Percentiles rank a stretch among this genome's conserved stretches.
phyloP scores from a whole-genome alignment of 495 filamentous ascomycete species.

The Aspergillus ostianus region DNA sequence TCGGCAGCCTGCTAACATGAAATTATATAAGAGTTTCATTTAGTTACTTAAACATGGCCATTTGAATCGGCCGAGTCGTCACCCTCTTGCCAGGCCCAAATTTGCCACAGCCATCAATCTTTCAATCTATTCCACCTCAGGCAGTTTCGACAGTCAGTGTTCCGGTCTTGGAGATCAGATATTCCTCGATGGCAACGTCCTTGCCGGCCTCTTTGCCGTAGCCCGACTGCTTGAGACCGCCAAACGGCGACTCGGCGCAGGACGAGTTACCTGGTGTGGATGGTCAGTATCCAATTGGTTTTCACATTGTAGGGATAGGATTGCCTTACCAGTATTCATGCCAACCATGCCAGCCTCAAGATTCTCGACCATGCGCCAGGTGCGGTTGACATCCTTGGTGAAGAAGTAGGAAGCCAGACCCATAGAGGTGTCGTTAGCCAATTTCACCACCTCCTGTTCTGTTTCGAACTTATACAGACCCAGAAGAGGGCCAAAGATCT shows the following conservation, averaged over 20 bases:
- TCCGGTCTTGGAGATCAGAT: constrained; percentile 8
- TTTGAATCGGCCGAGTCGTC: too few species aligned
- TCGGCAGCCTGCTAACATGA: too few species aligned
- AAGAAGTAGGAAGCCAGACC: constrained; percentile 53
- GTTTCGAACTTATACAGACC: constrained; percentile 49
- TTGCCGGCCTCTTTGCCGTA: constrained; percentile 9
- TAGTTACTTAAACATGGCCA: too few species aligned
- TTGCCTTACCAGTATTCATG: constrained; percentile 34
- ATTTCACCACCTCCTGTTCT: constrained; percentile 48
- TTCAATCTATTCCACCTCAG: too few species aligned
- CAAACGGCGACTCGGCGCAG: constrained; percentile 25
- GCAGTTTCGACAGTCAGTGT: neutral
- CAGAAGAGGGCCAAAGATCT: constrained; percentile 59
- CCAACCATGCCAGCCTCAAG: constrained; percentile 55
- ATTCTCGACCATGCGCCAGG: constrained; percentile 47
- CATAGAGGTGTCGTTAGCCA: constrained; percentile 48
- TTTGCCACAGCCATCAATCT: too few species aligned
- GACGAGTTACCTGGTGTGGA: neutral
- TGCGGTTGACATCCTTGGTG: constrained; percentile 43
- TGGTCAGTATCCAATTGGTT: neutral
- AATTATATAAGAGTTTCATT: too few species aligned
- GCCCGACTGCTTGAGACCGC: constrained; percentile 21
- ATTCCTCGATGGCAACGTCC: constrained; percentile 12
- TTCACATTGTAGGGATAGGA: neutral
- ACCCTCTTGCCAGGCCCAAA: too few species aligned